Evolutionary conservation across 495 filamentous ascomycete species (phyloP).

Genomic region (Penicillium atrosanguineum): DNA sequence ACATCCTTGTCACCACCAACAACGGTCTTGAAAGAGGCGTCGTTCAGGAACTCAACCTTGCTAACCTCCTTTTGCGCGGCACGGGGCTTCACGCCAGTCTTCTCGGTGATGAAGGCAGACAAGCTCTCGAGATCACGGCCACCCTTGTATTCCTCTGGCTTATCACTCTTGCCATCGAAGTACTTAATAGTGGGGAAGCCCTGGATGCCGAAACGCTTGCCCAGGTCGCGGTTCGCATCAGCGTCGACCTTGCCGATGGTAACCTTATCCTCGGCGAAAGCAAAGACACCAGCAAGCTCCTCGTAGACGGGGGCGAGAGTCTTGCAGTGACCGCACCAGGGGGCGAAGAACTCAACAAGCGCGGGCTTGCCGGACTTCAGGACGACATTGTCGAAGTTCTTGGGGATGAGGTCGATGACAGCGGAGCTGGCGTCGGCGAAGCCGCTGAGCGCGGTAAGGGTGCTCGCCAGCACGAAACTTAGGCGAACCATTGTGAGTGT

Average conservation of each 20-base stretch:
- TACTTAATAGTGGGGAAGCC: conserved; percentile 97
- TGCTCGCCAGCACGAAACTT: conserved; percentile 44
- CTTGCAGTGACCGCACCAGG: conserved; percentile 99
- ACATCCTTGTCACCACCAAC: conserved; percentile 88
- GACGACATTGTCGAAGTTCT: conserved; percentile 87
- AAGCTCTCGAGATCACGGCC: conserved; percentile 87
- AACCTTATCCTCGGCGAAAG: conserved; percentile 75
- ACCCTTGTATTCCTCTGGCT: conserved; percentile 79
- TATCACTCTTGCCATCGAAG: conserved; percentile 95
- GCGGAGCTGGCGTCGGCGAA: conserved; percentile 44
- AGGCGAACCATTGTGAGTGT: conserved; percentile 42
- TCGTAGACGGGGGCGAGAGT: conserved; percentile 92
- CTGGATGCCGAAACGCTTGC: conserved; percentile 80
- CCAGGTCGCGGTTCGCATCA: conserved; percentile 79
- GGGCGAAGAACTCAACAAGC: conserved; percentile 97
- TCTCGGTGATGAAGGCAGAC: conserved; percentile 75
- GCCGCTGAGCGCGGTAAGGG: conserved; percentile 40
- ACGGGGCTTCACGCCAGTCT: conserved; percentile 80
- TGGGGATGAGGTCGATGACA: conserved; percentile 82
- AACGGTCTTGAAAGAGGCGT: conserved; percentile 69
- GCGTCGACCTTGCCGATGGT: conserved; percentile 94
- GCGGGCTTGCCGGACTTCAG: conserved; percentile 92
- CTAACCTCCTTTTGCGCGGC: conserved; percentile 68
- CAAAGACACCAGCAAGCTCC: conserved; percentile 76
- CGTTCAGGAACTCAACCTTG: conserved; percentile 75